phyloP scores from a whole-genome alignment of 1,139 yeast species.

The Kluyveromyces marxianus region DNA sequence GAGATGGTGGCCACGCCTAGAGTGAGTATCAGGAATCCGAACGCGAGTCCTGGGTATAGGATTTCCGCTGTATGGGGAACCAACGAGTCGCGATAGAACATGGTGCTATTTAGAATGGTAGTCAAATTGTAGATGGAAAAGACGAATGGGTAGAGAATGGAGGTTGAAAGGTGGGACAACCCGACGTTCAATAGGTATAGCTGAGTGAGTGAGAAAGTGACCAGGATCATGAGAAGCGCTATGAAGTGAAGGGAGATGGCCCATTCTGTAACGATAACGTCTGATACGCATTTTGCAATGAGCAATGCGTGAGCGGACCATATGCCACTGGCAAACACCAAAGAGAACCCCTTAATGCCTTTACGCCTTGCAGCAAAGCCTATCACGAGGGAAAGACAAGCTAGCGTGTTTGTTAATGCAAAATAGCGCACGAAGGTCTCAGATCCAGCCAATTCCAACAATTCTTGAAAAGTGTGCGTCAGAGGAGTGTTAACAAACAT shows the following conservation, averaged over 20 bases:
- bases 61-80: constrained; percentile 5
- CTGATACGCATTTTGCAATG: constrained; percentile 78
- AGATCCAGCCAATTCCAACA: constrained; percentile 37
- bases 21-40: constrained; percentile 4
- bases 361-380: constrained; percentile 9
- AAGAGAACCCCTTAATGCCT: constrained; percentile 5
- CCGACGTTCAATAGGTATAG: constrained; percentile 70
- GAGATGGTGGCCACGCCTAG: constrained; percentile 1
- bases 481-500: constrained; percentile 35
- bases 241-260: constrained; percentile 25
- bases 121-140: constrained; percentile 75
- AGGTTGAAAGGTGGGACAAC: constrained; percentile 62
- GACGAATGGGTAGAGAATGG: constrained; percentile 75
- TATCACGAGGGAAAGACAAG: constrained; percentile 23
- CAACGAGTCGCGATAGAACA: constrained; percentile 45
- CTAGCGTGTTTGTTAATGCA: constrained; percentile 26
- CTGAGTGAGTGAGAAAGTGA: constrained; percentile 65
- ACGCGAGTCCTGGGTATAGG: constrained; percentile 1
- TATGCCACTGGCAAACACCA: constrained; percentile 48
- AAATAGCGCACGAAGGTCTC: constrained; percentile 43
- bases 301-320: constrained; percentile 80
- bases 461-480: constrained; percentile 40
- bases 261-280: constrained; percentile 44
- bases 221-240: constrained; percentile 23
- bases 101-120: constrained; percentile 66